Conservation (phyloP, 2,329 filamentous ascomycete genomes). For the Parascedosporium putredinis region DNA sequence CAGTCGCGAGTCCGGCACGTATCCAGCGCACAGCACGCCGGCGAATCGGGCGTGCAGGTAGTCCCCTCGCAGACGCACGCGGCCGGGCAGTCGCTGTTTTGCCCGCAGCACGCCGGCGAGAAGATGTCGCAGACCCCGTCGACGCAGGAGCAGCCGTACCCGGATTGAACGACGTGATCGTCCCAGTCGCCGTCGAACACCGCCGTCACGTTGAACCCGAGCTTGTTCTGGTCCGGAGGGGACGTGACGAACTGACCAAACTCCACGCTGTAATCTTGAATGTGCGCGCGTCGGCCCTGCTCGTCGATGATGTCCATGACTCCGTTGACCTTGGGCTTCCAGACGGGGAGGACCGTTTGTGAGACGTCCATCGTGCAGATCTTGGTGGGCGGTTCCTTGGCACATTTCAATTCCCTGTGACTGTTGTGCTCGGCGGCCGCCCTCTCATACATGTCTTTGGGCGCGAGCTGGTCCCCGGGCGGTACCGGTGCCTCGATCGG, state of each 20-base stretch:
- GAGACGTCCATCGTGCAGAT: slow-evolving; percentile 1
- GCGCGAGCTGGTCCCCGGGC: not conserved
- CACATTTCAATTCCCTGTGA: not conserved
- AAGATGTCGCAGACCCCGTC: slow-evolving; percentile 2
- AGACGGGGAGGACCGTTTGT: slow-evolving; percentile 5
- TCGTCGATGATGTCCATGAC: slow-evolving; percentile 6
- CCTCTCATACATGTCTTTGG: not conserved
- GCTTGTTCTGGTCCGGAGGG: not conserved
- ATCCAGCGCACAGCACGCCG: slow-evolving; percentile 1
- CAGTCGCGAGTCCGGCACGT: not conserved
- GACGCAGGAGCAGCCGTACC: slow-evolving; percentile 3
- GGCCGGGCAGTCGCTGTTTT: not conserved
- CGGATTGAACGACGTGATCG: not conserved
- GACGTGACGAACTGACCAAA: slow-evolving; percentile 6
- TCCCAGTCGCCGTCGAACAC: slow-evolving; percentile 4
- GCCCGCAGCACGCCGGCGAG: slow-evolving; percentile 3
- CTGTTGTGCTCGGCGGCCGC: not conserved
- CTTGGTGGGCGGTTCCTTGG: not conserved
- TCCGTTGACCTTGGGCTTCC: not conserved
- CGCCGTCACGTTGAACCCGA: slow-evolving; percentile 5
- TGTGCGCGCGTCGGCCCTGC: not conserved
- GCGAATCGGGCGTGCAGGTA: not conserved
- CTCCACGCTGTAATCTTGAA: not conserved
- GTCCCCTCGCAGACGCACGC: slow-evolving; percentile 1
- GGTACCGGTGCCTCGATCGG: not conserved